phyloP scores from a whole-genome alignment of 2,329 filamentous ascomycete genomes.

The Claviceps sp. region DNA sequence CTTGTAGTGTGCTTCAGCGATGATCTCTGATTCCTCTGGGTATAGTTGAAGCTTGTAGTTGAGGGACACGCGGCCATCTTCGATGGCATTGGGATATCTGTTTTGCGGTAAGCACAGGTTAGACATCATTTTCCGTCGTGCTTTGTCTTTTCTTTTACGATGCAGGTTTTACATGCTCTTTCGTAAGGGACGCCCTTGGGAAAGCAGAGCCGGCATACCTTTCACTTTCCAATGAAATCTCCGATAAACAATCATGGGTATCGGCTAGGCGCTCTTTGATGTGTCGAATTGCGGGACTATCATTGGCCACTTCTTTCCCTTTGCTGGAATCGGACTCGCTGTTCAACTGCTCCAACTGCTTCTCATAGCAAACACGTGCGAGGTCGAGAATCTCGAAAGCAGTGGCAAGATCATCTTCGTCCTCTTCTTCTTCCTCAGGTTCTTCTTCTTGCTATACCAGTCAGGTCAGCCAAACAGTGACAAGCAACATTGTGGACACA shows the following conservation, averaged over 20 bases:
- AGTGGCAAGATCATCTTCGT: slow-evolving; percentile 61
- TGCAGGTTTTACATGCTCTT: not conserved
- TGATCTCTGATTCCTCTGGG: slow-evolving; percentile 64
- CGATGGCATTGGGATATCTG: slow-evolving; percentile 72
- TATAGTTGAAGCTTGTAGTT: slow-evolving; percentile 68
- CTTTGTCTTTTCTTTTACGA: not conserved
- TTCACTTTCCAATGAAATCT: slow-evolving; percentile 96
- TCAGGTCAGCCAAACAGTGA: not conserved
- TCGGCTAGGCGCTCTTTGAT: slow-evolving; percentile 82
- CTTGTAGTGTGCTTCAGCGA: slow-evolving; percentile 94
- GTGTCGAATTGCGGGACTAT: slow-evolving; percentile 34
- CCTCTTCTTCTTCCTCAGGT: slow-evolving; percentile 27
- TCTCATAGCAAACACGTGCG: slow-evolving; percentile 52
- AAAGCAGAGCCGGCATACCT: slow-evolving; percentile 30
- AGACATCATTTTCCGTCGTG: not conserved
- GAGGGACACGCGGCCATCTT: slow-evolving; percentile 67
- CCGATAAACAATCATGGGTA: slow-evolving; percentile 83
- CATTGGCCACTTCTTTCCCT: slow-evolving; percentile 28
- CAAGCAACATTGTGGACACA: no score
- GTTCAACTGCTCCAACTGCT: slow-evolving; percentile 32
- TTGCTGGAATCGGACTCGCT: slow-evolving; percentile 23
- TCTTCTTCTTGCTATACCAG: slow-evolving; percentile 24
- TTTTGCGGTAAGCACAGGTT: slow-evolving; percentile 2
- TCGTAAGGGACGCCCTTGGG: no score
- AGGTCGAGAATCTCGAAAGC: slow-evolving; percentile 79